Evolutionary conservation across 805 yeast species (phyloP).

Genomic region (Schwanniomyces sp.): DNA sequence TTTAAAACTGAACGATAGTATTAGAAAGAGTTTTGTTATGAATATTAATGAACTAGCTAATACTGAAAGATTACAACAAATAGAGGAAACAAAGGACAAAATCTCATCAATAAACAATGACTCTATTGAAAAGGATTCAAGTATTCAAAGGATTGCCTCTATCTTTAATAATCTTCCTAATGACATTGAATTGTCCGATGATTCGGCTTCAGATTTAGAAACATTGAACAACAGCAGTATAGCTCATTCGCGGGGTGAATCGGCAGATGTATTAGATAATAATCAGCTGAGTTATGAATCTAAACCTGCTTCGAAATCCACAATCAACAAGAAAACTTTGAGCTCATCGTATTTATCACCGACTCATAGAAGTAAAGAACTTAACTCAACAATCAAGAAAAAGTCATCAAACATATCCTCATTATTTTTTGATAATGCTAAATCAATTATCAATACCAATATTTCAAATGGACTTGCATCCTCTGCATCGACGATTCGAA

Average conservation of each 20-base stretch:
- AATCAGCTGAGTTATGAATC: slow-evolving; percentile 2
- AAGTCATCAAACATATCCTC: slow-evolving; percentile 34
- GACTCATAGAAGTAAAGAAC: slow-evolving; percentile 20
- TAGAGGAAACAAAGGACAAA: neutral
- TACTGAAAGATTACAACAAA: slow-evolving; percentile 10
- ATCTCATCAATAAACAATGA: neutral
- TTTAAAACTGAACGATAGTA: slow-evolving; percentile 16
- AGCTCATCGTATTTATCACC: slow-evolving; percentile 22
- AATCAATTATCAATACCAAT: slow-evolving; percentile 28
- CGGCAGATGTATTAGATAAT: neutral
- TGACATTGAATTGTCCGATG: slow-evolving; percentile 46
- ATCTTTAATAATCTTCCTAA: slow-evolving; percentile 47
- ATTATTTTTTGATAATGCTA: slow-evolving; percentile 39
- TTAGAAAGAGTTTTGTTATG: slow-evolving; percentile 30
- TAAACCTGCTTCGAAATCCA: slow-evolving; percentile 27
- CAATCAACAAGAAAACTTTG: slow-evolving; percentile 12
- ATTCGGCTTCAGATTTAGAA: slow-evolving; percentile 43
- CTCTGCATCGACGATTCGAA: slow-evolving; percentile 30
- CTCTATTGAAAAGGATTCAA: slow-evolving; percentile 6
- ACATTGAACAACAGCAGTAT: slow-evolving; percentile 22
- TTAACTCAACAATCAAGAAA: slow-evolving; percentile 13
- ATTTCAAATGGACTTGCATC: slow-evolving; percentile 23
- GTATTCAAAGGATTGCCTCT: slow-evolving; percentile 35
- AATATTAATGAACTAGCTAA: slow-evolving; percentile 31
- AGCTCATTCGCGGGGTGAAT: slow-evolving; percentile 9